Evolutionary conservation across 768 basidiomycete species (phyloP), one percentile per base, ranked within the genome.

Genomic region (Kwoniella pini): DNA sequence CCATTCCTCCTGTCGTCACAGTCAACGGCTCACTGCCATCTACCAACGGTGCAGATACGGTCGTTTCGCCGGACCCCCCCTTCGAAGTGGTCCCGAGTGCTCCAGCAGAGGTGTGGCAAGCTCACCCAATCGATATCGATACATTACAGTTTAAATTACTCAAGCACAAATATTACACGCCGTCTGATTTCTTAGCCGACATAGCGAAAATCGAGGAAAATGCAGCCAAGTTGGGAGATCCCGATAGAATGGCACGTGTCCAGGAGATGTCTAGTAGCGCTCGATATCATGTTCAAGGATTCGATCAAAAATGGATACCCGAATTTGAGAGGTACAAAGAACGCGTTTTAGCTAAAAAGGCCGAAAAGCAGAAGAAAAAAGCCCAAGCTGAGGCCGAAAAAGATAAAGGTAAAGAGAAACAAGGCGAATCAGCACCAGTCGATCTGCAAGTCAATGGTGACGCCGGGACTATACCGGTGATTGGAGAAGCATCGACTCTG

Each of bases 241-340:
- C 79, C 15, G 95, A 97, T 6, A 82, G 90, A 40, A 76, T 90
- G 42, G 84, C 85, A 71, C 88, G 87, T 63, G 90, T 95, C 0
- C 88, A 91, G 62, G 88, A 90, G 38, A 91, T 99, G 91, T 85
- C 87, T 63, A 91, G 86, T 22, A 70, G 80, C 56, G 88, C 90
- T 17, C 83, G 90, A 1, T 83, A 96, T 72, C 88, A 72, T 58
- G 69, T 72, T 9, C 45, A 45, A 13, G 61, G 60, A 0, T 75
- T 75, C 51, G 74, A 75, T 50, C 69, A 60, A 0, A 82, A 84
- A 53, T 88, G 96, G 76, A 81, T 82, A 51, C 59, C 86, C 27
- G 95, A 97, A 76, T 97, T 94, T 76, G 87, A 89, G 74, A 83
- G 89, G 64, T 93, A 94, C 89, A 88, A 90, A 13, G 74, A 65